Evolutionary conservation across 257 asterid genomes (phyloP), one percentile per base, ranked within the genome.

Genomic region (Nicotiana benthamiana): DNA sequence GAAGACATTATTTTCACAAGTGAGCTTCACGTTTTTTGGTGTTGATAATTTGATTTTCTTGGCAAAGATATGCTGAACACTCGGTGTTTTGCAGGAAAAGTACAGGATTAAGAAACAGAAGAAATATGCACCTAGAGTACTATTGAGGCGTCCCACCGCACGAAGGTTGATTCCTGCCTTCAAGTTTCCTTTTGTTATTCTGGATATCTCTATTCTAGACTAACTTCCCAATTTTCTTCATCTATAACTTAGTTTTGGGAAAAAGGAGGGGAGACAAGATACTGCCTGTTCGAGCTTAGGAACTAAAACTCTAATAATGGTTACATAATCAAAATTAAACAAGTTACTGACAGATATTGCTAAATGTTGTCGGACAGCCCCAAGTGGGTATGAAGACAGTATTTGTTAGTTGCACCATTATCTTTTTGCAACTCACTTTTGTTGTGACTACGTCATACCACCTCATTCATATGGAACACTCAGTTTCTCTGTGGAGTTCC

Each of bases 1-100:
- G 86, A 95, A 95, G 84, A 95, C 99, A n/a, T 90, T 89, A 56
- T 95, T 92, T 90, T 95, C 98, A 10, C 99, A 95, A 89, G 98
- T 95, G 82, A 61, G 77, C 68, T 79, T 64, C 46, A 34, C 12
- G 9, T 24, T 34, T 40, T 79, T 79, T 36, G 60, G 40, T 24
- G 40, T 72, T 72, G 60, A 22, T 46, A 8, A 8, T 40, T 40
- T 22, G 6, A 0, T 24, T 34, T 75, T 40, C 57, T 48, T 61
- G 79, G 70, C 40, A 79, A 78, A 79, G 24, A 72, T 34, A 60
- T 81, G 60, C 83, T 86, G 79, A 85, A 79, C 75, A 51, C 63
- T 79, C 56, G 51, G 75, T 77, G 75, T 82, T 68, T 40, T 84
- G 81, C 96, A 95, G 99, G 99, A 92, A 81, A 95, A 95, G 79